A percentile compares a stretch with the other conserved stretches of the same genome.
Conservation (phyloP, 345 rosid species). For the Brassica carinata region DNA sequence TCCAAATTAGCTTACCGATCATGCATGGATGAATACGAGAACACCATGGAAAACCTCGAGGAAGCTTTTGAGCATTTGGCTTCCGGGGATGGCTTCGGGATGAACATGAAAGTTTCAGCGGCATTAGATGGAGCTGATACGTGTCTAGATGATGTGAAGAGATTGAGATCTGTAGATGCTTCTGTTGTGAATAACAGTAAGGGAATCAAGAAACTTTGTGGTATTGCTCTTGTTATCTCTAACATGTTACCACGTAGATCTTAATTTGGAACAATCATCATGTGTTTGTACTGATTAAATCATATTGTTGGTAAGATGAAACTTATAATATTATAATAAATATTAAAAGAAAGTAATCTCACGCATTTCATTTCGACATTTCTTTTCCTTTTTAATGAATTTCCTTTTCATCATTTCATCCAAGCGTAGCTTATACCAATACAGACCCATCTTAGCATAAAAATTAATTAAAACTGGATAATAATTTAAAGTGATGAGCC, state of each 20-base stretch:
- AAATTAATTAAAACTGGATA: neutral
- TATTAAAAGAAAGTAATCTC: neutral
- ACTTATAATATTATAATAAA: neutral
- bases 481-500: neutral
- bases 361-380: neutral
- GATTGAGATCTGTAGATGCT: conserved; percentile 33
- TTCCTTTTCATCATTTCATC: neutral
- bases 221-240: conserved; percentile 41
- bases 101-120: conserved; percentile 38
- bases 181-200: conserved; percentile 30
- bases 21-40: conserved; percentile 34
- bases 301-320: conserved; percentile 14
- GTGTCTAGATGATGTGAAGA: conserved; percentile 39
- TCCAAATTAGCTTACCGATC: conserved; percentile 35
- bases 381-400: neutral
- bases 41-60: conserved; percentile 1
- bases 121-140: conserved; percentile 39
- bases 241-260: conserved; percentile 40
- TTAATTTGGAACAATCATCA: conserved; percentile 25
- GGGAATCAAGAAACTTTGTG: conserved; percentile 36
- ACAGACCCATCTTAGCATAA: neutral
- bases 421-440: neutral
- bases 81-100: conserved; percentile 28
- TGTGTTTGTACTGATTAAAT: conserved; percentile 11
- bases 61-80: conserved; percentile 37